Base-by-base conservation (phyloP, 495 filamentous ascomycete species). In the Bacidia rubella region DNA sequence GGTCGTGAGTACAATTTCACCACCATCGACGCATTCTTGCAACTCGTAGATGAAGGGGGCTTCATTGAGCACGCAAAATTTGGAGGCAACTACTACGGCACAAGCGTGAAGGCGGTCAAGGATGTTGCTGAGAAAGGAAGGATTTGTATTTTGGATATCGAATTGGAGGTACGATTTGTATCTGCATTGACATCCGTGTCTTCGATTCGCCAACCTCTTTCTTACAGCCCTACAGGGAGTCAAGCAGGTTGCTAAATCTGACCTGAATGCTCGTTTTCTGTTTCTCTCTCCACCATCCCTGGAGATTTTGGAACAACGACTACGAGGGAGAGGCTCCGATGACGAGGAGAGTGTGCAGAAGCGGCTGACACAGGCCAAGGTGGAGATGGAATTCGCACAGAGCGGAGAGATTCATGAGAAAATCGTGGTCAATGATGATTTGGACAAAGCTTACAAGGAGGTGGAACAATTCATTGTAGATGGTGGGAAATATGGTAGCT, bases 31-130 rank as follows among this genome's bases (percentile, higher is more conserved):
- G 72, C 70, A 1, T 96, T 96, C 62, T 63, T 80, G 47, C 68
- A 77, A 12, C 69, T 95, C 26, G 77, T 88, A 45, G 74, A 68
- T 11, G 65, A 81, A 47, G 76, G 79, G 45, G 85, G 80, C 1
- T 95, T 96, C 69, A 81, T 97, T 51, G 92, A 97, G 68, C 76
- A 87, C 67, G 89, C 90, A 26, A 73, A 82, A 57, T 95, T 95
- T 65, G 80, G 86, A n/a, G 80, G 79, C 17, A 95, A 95, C 68
- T 68, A 76, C 66, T 97, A 95, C 67, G 90, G 90, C 20, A 97
- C 90, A 5, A 83, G 78, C 56, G 76, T 85, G 47, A 70, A 74
- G 57, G 86, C 86, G 3, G 82, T 96, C 54, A 76, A 81, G 66
- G 75, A 86, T 53, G 79, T 92, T 56, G 74, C 76, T 4, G 75